Base-by-base conservation (phyloP, 2,329 filamentous ascomycete genomes). In the Scorias spongiosa region DNA sequence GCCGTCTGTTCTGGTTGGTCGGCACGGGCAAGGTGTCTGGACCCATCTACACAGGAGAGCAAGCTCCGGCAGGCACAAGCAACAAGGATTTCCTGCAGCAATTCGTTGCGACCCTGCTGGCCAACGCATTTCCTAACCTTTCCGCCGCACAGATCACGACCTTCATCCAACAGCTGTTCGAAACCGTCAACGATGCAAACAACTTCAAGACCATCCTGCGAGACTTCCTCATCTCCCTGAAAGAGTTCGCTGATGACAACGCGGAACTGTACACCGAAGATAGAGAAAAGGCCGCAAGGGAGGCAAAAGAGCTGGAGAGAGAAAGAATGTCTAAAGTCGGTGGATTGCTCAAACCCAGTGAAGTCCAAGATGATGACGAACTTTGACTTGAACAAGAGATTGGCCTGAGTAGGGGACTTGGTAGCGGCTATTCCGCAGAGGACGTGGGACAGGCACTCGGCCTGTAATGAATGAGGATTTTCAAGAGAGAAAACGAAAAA, bases 1-100 rank as follows among this genome's bases (percentile, higher is more conserved):
- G 91, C 56, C 84, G 88, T 58, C 88, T 98, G 75, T 94, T 98
- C 68, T 93, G 88, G 71, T 87, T 95, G 45, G 80, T 95, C n/a
- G 78, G 88, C 53, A 72, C 77, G 26, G 81, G 87, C 44, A 95
- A 94, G 73, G 87, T 98, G 46, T 81, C 86, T 57, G 86, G 88
- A 5, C 89, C 89, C 0, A 85, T 98, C 52, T 98, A 95, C 65
- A 76, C 77, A 14, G 70, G 79, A 4, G 87, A 91, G 29, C 84
- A 94, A 66, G 88, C 86, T 0, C 78, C 81, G 38, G 67, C 75
- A 8, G 89, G 88, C 44, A 95, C 87, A 6, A 75, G 78, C 45
- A 98, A 98, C 71, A 81, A 79, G 58, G 87, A 95, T 43, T 98
- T 94, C 67, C 70, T 98, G 42, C 79, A 79, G 48, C 82, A 83